Evolutionary conservation across 192 early-diverging fungal genomes (phyloP).

Genomic region (Anaeromyces robustus): DNA sequence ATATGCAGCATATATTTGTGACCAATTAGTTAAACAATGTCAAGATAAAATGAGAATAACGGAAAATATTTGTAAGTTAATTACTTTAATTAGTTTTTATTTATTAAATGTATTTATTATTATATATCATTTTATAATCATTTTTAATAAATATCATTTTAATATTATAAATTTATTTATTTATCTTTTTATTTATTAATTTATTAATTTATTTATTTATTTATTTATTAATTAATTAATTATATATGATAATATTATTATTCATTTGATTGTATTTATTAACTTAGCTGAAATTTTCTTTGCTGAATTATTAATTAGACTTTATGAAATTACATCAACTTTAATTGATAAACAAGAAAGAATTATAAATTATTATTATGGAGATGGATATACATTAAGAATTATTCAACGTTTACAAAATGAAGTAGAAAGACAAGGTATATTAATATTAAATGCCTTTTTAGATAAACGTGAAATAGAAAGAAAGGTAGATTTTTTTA

Average conservation of each 20-base stretch:
- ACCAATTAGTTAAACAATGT: slow-evolving; percentile 55
- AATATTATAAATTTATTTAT: too few relatives aligned
- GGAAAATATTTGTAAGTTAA: slow-evolving; percentile 2
- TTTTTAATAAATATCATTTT: too few relatives aligned
- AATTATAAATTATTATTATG: slow-evolving; percentile 70
- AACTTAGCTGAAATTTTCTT: slow-evolving; percentile 27
- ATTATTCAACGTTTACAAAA: slow-evolving; percentile 78
- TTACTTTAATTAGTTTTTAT: slow-evolving; percentile 13
- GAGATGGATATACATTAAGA: slow-evolving; percentile 69
- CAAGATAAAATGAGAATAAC: slow-evolving; percentile 40
- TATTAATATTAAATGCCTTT: slow-evolving; percentile 62
- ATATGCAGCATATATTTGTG: slow-evolving; percentile 71
- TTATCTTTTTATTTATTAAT: too few relatives aligned
- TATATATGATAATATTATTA: too few relatives aligned
- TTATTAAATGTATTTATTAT: background rate
- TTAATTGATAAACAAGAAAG: slow-evolving; percentile 80
- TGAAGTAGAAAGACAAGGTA: slow-evolving; percentile 67
- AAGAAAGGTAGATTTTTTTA: slow-evolving; percentile 29
- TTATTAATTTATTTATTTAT: too few relatives aligned
- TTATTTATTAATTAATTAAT: too few relatives aligned
- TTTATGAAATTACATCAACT: slow-evolving; percentile 80
- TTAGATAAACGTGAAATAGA: slow-evolving; percentile 44
- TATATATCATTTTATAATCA: background rate
- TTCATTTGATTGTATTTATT: background rate
- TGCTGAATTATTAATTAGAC: slow-evolving; percentile 57